These are phyloP conservation scores for Trichosporon ovoides DNA, from an alignment of 1,284 basidiomycete genomes.

Conservation along the genomic window DNA sequence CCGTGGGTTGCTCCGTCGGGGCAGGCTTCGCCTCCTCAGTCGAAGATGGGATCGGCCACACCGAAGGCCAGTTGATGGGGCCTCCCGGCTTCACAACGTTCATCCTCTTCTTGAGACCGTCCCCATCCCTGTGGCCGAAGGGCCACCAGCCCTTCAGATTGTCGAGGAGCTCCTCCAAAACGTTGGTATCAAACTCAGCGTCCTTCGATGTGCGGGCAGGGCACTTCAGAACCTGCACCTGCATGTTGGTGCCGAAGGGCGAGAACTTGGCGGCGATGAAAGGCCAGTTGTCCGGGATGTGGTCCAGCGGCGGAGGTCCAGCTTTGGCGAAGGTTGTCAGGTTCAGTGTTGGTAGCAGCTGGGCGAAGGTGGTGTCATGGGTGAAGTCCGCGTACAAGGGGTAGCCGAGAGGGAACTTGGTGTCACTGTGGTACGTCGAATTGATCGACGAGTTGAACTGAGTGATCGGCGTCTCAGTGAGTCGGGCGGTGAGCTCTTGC, in stretches of 20 bases:
- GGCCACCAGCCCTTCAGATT: constrained; percentile 15
- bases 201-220: not conserved
- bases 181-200: not conserved
- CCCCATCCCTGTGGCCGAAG: constrained; percentile 3
- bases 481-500: constrained; percentile 48
- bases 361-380: constrained; percentile 45
- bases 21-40: not conserved
- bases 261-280: constrained; percentile 46
- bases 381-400: constrained; percentile 51
- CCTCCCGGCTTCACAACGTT: not conserved
- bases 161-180: not conserved
- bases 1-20: not conserved
- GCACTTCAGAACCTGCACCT: constrained; percentile 60
- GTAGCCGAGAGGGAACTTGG: constrained; percentile 61
- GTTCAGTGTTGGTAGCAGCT: constrained; percentile 58
- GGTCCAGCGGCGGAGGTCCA: constrained; percentile 66
- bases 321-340: constrained; percentile 63
- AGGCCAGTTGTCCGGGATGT: constrained; percentile 58
- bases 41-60: not conserved
- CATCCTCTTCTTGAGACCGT: constrained; percentile 2
- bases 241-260: constrained; percentile 57
- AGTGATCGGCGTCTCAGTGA: constrained; percentile 52
- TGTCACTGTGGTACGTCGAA: constrained; percentile 54
- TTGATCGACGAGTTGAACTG: constrained; percentile 58
- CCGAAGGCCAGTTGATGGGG: not conserved